A percentile compares a stretch with the other conserved stretches of the same genome.
phyloP scores from a whole-genome alignment of 2,329 filamentous ascomycete species.

The Stemphylium beticola region DNA sequence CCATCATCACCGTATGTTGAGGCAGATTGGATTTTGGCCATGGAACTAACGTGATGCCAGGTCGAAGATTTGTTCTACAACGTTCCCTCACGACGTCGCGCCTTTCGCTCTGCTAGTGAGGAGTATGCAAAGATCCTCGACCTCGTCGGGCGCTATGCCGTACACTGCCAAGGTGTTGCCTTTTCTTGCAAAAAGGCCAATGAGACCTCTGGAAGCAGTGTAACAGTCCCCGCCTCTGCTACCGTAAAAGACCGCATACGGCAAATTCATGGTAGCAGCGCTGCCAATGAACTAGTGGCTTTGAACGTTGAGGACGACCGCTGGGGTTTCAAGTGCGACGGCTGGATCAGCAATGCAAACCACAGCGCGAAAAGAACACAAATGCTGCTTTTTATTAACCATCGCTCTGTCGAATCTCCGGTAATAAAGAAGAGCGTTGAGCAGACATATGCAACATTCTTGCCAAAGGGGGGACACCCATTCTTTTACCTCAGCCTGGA shows the following conservation, averaged over 20 bases:
- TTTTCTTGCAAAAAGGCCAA: conserved; percentile 98
- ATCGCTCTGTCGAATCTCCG: conserved; percentile 88
- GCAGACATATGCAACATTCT: conserved; percentile 83
- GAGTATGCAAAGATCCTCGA: conserved; percentile 99
- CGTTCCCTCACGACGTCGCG: conserved; percentile 82
- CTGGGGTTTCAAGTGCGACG: conserved; percentile 83
- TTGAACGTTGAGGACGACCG: conserved; percentile 74
- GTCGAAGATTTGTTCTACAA: conserved; percentile 98
- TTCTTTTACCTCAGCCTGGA: conserved; percentile 92
- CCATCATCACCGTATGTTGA: conserved; percentile 79
- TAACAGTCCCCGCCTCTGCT: conserved; percentile 78
- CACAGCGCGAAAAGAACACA: conserved; percentile 90
- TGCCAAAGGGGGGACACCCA: conserved; percentile 93
- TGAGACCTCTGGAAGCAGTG: conserved; percentile 75
- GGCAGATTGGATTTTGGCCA: not conserved
- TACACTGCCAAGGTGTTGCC: conserved; percentile 88
- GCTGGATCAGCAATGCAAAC: conserved; percentile 89
- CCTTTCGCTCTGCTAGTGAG: conserved; percentile 89
- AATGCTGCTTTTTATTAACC: conserved; percentile 93
- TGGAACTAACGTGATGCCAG: conserved; percentile 41
- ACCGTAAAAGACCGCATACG: conserved; percentile 82
- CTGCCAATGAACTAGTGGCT: conserved; percentile 86
- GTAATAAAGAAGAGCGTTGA: conserved; percentile 89
- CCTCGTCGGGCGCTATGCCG: conserved; percentile 88
- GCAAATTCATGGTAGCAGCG: conserved; percentile 81